Evolutionary conservation across 768 basidiomycete species (phyloP).

Genomic region (Auriscalpium orientale): DNA sequence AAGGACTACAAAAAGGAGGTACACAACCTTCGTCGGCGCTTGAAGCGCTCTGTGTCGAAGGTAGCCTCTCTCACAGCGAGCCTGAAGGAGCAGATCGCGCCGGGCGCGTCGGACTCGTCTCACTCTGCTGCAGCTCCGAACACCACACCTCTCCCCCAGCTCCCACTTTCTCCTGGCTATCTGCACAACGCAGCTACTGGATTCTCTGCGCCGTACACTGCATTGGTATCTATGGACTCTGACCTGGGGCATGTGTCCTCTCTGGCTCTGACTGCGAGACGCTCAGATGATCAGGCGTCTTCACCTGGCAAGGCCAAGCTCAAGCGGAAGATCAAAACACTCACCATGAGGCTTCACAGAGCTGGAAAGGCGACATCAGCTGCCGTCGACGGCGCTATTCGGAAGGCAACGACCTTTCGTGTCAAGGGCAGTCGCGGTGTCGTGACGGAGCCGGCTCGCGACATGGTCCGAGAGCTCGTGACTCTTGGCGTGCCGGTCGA

Average conservation of each 20-base stretch:
- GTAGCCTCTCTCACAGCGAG: not conserved
- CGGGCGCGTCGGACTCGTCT: no score
- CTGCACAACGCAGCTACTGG: not conserved
- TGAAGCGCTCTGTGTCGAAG: not conserved
- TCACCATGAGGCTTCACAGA: not conserved
- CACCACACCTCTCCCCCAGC: no score
- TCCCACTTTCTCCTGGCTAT: not conserved
- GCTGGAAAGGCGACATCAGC: not conserved
- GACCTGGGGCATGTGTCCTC: not conserved
- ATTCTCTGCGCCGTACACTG: not conserved
- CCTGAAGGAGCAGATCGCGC: no score
- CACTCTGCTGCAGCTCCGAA: no score
- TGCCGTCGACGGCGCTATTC: not conserved
- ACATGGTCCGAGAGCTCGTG: not conserved
- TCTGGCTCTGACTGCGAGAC: not conserved
- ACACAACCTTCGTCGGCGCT: not conserved
- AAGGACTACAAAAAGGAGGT: not conserved
- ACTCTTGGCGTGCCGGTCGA: not conserved
- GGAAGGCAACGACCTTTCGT: not conserved
- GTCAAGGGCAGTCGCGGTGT: not conserved
- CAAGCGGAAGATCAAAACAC: not conserved
- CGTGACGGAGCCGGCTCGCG: not conserved
- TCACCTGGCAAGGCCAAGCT: not conserved
- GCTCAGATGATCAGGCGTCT: not conserved
- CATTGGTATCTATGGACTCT: not conserved